Evolutionary conservation across 306 rosid species (phyloP).

Genomic region (Prinsepia uniflora): DNA sequence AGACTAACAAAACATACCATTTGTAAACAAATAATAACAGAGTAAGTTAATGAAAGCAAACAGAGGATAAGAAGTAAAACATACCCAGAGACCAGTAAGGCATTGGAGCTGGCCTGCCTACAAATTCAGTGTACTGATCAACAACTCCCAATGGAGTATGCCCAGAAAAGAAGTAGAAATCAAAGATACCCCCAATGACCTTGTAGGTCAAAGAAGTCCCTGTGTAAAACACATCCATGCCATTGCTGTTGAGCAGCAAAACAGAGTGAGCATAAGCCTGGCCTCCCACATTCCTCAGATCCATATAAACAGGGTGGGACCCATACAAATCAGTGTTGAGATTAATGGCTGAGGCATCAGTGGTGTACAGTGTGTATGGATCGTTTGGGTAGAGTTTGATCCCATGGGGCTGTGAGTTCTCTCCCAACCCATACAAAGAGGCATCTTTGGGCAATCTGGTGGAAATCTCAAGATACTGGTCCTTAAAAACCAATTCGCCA

Average conservation of each 20-base stretch:
- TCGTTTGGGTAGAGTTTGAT: constrained; percentile 72
- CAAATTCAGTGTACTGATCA: constrained; percentile 81
- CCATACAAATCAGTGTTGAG: constrained; percentile 89
- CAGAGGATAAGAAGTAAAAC: constrained; percentile 3
- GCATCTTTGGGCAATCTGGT: constrained; percentile 75
- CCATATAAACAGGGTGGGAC: constrained; percentile 89
- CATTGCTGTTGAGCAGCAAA: constrained; percentile 83
- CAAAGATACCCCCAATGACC: constrained; percentile 82
- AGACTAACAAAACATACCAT: background rate
- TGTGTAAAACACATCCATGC: constrained; percentile 87
- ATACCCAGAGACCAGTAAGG: constrained; percentile 98
- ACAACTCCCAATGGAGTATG: constrained; percentile 77
- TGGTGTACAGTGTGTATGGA: constrained; percentile 78
- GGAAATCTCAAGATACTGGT: constrained; percentile 89
- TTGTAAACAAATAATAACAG: background rate
- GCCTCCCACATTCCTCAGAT: constrained; percentile 65
- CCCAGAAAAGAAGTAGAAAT: constrained; percentile 91
- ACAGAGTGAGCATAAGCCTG: constrained; percentile 70
- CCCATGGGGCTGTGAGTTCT: constrained; percentile 89
- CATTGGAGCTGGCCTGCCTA: constrained; percentile 97
- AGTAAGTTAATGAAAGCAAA: background rate
- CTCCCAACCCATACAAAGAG: constrained; percentile 79
- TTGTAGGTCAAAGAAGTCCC: constrained; percentile 79
- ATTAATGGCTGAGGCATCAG: constrained; percentile 76
- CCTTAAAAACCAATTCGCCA: constrained; percentile 69